Percentiles rank a stretch among this genome's conserved stretches.
These are phyloP conservation scores for Amanita rubescens DNA, from an alignment of 768 basidiomycete genomes.

Conservation along the genomic window DNA sequence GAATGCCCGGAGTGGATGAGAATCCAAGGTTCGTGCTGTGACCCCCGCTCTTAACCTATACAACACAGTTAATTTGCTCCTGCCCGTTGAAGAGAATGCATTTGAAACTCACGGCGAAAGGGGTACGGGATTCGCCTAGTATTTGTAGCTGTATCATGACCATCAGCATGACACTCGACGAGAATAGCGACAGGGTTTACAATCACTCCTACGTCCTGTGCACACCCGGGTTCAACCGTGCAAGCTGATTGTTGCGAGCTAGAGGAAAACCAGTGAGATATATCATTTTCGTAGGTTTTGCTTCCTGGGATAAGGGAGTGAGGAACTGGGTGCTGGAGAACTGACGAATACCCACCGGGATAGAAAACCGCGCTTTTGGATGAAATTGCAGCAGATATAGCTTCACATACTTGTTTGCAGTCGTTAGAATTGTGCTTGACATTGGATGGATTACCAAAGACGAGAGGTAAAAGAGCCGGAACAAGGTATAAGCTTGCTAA, in stretches of 20 bases:
- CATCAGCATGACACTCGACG: neutral
- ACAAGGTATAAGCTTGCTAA: neutral
- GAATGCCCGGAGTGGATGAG: conserved; percentile 43
- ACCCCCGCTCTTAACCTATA: conserved; percentile 44
- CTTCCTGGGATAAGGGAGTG: neutral
- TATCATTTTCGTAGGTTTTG: neutral
- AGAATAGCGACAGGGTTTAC: neutral
- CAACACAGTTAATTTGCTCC: neutral
- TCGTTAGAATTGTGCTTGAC: neutral
- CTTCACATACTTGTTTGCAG: neutral
- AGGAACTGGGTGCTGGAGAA: neutral
- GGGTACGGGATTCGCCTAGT: neutral
- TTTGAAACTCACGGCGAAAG: neutral
- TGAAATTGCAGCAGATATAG: neutral
- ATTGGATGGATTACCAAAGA: neutral
- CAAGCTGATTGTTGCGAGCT: conserved; percentile 2
- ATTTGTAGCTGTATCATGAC: neutral
- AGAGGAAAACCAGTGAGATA: neutral
- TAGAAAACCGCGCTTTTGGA: neutral
- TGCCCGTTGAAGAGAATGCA: neutral
- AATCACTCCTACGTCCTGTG: conserved; percentile 1
- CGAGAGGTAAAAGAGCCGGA: neutral
- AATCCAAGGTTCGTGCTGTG: conserved; percentile 31
- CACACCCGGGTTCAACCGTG: conserved; percentile 2
- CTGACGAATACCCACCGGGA: neutral